Base-by-base conservation (phyloP, 2,329 filamentous ascomycete genomes). In the Talaromyces rugulosus region DNA sequence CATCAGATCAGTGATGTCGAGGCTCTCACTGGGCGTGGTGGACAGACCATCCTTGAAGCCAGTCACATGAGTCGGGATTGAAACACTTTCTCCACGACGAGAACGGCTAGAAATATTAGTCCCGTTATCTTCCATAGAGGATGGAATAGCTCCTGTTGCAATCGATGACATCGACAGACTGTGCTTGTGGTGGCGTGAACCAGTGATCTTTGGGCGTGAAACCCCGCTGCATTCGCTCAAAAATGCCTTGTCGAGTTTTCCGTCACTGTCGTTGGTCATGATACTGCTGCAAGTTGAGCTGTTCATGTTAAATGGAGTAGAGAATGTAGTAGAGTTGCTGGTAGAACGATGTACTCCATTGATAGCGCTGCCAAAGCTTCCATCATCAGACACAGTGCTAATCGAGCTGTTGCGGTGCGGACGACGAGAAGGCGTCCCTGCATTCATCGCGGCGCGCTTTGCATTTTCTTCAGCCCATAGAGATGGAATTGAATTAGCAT, bases 71-170 rank as follows among this genome's bases (percentile, higher is more conserved):
- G 60, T 44, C 9, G 56, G 56, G 12, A 62, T 59, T 4, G 60
- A 62, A 18, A 62, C 56, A n/a, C 61, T 62, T 16, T 44, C 57
- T 5, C 61, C 44, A n/a, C 61, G 61, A 31, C 61, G 61, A 56
- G 34, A 44, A 4, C 42, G 52, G 34, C n/a, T 5, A 4, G 53
- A 34, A 16, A 23, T 11, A 6, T 56, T 47, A 33, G 33, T 42
- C 14, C 16, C 5, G 11, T 8, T 52, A n/a, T 28, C 42, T 6
- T 6, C 28, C 30, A 23, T 34, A 1, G 50, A 33, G n/a, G 23
- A 23, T 18, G 42, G n/a, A 23, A 9, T 14, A 2, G 14, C 16
- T 16, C 47, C 16, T 16, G 40, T 30, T 23, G 28, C 58, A 33
- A 42, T 44, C 18, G 58, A 58, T n/a, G 62, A 63, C 16, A 63